These are phyloP conservation scores for Clonostachys rhizophaga DNA, from an alignment of 2,329 filamentous ascomycete genomes.

Conservation along the genomic window DNA sequence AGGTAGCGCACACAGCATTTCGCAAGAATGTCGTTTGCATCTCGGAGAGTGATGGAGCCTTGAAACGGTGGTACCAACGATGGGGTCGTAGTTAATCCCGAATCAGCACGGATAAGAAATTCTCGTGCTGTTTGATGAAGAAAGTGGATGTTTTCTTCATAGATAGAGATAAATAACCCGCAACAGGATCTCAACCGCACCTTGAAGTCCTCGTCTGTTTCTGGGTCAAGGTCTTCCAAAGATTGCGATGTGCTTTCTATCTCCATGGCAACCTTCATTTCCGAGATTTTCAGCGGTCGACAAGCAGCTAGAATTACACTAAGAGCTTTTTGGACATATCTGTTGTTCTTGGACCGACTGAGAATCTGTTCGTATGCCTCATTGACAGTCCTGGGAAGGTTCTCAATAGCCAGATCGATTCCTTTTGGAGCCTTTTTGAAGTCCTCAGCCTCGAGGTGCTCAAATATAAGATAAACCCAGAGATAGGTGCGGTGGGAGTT, in stretches of 20 bases:
- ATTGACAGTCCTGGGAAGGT: conserved; percentile 18
- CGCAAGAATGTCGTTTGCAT: conserved; percentile 13
- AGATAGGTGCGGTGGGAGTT: conserved; percentile 25
- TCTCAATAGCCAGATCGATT: conserved; percentile 9
- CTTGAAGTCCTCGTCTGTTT: conserved; percentile 2
- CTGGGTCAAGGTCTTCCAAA: conserved; percentile 11
- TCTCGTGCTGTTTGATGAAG: conserved; percentile 23
- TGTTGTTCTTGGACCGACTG: conserved; percentile 7
- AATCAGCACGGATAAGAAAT: conserved; percentile 13
- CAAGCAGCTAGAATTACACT: conserved; percentile 17
- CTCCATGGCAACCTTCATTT: conserved; percentile 18
- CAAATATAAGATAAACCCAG: conserved; percentile 27
- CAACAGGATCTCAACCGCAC: conserved; percentile 12
- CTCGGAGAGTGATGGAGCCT: conserved; percentile 8
- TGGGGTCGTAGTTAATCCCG: conserved; percentile 1
- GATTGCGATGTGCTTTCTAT: conserved; percentile 6
- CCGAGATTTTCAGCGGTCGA: conserved; percentile 14
- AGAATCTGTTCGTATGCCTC: conserved; percentile 22
- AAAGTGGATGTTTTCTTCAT: conserved; percentile 17
- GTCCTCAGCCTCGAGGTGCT: conserved; percentile 13
- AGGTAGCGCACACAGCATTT: conserved; percentile 13
- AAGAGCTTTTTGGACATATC: conserved; percentile 9
- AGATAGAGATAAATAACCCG: conserved; percentile 18
- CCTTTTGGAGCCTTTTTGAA: conserved; percentile 1
- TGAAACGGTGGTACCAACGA: conserved; percentile 8